Conservation (phyloP, 768 basidiomycete genomes). For the Amanita molliuscula region DNA sequence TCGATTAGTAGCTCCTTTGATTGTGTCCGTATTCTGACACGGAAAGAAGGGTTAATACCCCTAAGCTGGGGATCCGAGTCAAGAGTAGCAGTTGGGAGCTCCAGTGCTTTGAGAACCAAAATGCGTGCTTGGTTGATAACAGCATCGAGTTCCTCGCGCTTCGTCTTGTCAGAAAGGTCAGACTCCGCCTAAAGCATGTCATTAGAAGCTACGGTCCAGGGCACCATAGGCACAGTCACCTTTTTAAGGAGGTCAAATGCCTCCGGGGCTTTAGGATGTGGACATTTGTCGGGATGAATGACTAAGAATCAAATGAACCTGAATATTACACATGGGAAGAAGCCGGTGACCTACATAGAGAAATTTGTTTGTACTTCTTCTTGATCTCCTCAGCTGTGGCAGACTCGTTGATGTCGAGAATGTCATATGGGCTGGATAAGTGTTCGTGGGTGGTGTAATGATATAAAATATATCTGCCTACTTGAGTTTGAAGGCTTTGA, state of each 20-base stretch:
- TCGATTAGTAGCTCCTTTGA: slow-evolving; percentile 83
- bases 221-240: slow-evolving; percentile 27
- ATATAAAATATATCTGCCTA: slow-evolving; percentile 25
- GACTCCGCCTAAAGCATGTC: slow-evolving; percentile 55
- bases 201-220: neutral
- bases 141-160: slow-evolving; percentile 76
- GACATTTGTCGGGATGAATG: slow-evolving; percentile 97
- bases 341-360: slow-evolving; percentile 51
- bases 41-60: slow-evolving; percentile 53
- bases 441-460: neutral
- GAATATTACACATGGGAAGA: neutral
- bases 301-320: slow-evolving; percentile 33
- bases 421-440: slow-evolving; percentile 75
- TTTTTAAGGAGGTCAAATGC: slow-evolving; percentile 94
- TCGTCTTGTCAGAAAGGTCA: slow-evolving; percentile 68
- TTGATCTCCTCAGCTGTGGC: slow-evolving; percentile 79
- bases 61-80: slow-evolving; percentile 51
- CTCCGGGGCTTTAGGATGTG: slow-evolving; percentile 80
- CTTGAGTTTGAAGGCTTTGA: slow-evolving; percentile 96
- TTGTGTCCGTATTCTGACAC: slow-evolving; percentile 54
- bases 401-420: slow-evolving; percentile 67
- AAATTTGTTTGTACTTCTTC: slow-evolving; percentile 78
- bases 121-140: slow-evolving; percentile 67
- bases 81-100: slow-evolving; percentile 48
- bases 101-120: slow-evolving; percentile 51